Base-by-base conservation (phyloP, 495 filamentous ascomycete species). In the Neurospora sp. region DNA sequence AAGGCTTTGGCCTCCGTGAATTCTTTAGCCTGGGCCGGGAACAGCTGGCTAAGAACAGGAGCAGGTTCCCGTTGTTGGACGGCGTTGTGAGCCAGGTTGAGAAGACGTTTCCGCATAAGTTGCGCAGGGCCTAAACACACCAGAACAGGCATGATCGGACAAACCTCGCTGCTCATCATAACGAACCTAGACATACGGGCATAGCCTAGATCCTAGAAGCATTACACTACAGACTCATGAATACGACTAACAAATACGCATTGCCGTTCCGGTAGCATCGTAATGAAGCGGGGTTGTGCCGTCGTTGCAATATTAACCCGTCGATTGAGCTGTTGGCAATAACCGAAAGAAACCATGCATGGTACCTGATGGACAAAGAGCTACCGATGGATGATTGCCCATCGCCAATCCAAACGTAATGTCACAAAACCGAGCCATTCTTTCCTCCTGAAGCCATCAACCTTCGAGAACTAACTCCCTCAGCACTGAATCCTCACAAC, bases 1-100 rank as follows among this genome's bases (percentile, higher is more conserved):
- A 80, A 27, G 80, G 78, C 3, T 79, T 79, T 4, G 75, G 79
- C 1, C 45, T 74, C 10, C 9, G 53, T 10, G 75, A 80, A 1
- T 69, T 77, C 16, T 3, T 71, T 2, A 3, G 3, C 20, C 6
- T 71, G 9, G 53, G 53, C 27, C 53, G 7, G 14, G 53, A 61
- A 0, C 12, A 61, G 53, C 27, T 35, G 53, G 53, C 53, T 35
- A 35, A 61, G 53, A 61, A 61, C 6, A 35, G 27, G 53, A 9
- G 27, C 27, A 61, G 6, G 27, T 18, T 18, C 53, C 53, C 53
- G 3, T 9, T 31, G 53, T 61, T 61, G 6, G 14, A 35, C 14
- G 14, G 53, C 27, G 7, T 65, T 18, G 53, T 65, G 27, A 65
- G 53, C 14, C 14, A 35, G 27, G 27, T 65, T 35, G 53, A 35